These are phyloP conservation scores for Eucalyptus pauciflora DNA, from an alignment of 345 rosid genomes.

Conservation along the genomic window DNA sequence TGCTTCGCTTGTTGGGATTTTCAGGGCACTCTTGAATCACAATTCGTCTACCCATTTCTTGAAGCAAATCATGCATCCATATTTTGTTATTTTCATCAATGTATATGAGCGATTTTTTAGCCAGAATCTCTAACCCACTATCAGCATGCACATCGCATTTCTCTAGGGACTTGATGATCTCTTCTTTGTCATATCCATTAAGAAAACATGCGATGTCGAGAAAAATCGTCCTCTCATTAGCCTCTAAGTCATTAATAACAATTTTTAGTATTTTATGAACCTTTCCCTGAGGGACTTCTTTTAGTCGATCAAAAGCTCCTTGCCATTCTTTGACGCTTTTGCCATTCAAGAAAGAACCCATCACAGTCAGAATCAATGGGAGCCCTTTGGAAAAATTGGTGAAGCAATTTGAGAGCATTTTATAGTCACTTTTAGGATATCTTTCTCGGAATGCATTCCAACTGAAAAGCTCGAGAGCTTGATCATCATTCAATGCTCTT, in stretches of 20 bases:
- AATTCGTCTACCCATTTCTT: fast-evolving
- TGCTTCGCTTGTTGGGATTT: not conserved
- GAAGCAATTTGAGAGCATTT: not conserved
- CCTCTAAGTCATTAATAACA: not conserved
- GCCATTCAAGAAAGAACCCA: not conserved
- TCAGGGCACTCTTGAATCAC: not conserved
- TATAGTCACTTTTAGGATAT: not conserved
- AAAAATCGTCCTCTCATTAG: not conserved
- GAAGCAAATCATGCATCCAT: not conserved
- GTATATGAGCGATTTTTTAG: fast-evolving
- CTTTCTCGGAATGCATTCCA: not conserved
- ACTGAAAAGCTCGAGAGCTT: not conserved
- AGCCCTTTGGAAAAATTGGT: not conserved
- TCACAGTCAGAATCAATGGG: not conserved
- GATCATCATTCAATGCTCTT: not conserved
- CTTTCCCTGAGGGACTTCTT: not conserved
- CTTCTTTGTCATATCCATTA: not conserved
- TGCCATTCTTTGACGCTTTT: not conserved
- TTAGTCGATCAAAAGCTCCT: not conserved
- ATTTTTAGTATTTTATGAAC: not conserved
- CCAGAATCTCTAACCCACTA: not conserved
- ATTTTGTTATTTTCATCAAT: not conserved
- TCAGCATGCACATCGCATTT: not conserved
- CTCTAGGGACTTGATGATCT: not conserved
- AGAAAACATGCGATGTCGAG: not conserved